Evolutionary conservation across 1,284 basidiomycete genomes (phyloP), one percentile per base, ranked within the genome.

Genomic region (Pisolithus thermaeus): DNA sequence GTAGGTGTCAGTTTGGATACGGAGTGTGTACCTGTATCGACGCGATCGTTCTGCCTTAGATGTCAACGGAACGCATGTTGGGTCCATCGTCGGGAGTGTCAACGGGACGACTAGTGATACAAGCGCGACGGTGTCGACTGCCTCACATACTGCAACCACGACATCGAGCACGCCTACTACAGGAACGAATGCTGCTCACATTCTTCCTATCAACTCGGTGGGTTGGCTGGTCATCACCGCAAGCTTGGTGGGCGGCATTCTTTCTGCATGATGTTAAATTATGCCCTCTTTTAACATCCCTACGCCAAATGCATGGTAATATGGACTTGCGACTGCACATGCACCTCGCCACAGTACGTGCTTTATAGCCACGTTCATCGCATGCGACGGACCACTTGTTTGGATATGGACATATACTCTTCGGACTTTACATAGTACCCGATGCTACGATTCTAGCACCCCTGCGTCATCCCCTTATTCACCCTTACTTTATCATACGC

Each of bases 1-100:
- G 74, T 76, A 46, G 36, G 70, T 63, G 28, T 25, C 27, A 37
- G 22, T 11, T 46, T 46, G 8, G 4, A 16, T 18, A 30, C 23
- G 8, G 9, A 18, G n/a, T 14, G 8, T 6, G 1, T 16, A 4
- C 4, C 16, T 3, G 27, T 8, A 18, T 27, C n/a, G 14, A 30
- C 14, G 7, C 14, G 42, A 9, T 9, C 16, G 16, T 43, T 43
- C n/a, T 28, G n/a, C 16, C 27, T 14, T 7, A 43, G 42, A 43
- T 28, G 42, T 43, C 25, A 28, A 43, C 6, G 42, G 42, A 6
- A 43, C 42, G 25, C 42, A 43, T 18, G 27, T 43, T 12, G 42
- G 42, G 14, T 43, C 42, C 5, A 27, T 43, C n/a, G 16, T 28
- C 9, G 42, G 42, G 23, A 43, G 27, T 28, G 5, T 20, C 27